Conservation (phyloP, 305 asterid species). For the Petunia hybrid region DNA sequence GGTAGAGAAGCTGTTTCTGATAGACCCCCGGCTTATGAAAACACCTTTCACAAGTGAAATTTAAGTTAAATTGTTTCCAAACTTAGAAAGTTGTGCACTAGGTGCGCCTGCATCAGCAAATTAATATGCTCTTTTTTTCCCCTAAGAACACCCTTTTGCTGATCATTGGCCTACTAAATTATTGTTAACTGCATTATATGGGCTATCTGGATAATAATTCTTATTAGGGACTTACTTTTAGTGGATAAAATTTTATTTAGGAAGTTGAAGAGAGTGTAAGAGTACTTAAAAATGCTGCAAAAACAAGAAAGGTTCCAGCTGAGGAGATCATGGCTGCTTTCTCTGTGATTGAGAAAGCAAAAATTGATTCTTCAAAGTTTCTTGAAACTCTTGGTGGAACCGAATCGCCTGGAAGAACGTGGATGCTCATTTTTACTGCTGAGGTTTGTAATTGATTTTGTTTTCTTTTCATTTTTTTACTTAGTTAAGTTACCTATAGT, state of each 20-base stretch:
- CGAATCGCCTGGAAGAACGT: constrained; percentile 85
- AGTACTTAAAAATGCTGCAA: constrained; percentile 83
- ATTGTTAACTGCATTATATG: background rate
- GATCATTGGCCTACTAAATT: background rate
- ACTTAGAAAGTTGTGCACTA: background rate
- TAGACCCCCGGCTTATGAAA: too few relatives aligned
- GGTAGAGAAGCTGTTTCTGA: too few relatives aligned
- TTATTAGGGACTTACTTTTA: background rate
- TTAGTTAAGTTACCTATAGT: background rate
- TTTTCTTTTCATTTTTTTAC: background rate
- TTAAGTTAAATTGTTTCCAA: background rate
- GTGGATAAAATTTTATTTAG: constrained; percentile 42
- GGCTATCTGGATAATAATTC: background rate
- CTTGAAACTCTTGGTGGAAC: constrained; percentile 92
- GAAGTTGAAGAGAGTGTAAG: constrained; percentile 73
- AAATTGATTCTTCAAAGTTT: constrained; percentile 72
- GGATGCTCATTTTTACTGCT: constrained; percentile 97
- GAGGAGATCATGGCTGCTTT: constrained; percentile 71
- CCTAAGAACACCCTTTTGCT: background rate
- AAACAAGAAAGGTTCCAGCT: constrained; percentile 73
- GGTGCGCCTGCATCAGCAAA: background rate
- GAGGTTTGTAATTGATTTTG: constrained; percentile 52
- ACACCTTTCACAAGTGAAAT: background rate
- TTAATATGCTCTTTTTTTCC: background rate
- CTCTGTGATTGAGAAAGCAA: constrained; percentile 82